Evolutionary conservation across 169 alveolate genomes (phyloP).

Genomic region (Perkinsus chesapeaki): DNA sequence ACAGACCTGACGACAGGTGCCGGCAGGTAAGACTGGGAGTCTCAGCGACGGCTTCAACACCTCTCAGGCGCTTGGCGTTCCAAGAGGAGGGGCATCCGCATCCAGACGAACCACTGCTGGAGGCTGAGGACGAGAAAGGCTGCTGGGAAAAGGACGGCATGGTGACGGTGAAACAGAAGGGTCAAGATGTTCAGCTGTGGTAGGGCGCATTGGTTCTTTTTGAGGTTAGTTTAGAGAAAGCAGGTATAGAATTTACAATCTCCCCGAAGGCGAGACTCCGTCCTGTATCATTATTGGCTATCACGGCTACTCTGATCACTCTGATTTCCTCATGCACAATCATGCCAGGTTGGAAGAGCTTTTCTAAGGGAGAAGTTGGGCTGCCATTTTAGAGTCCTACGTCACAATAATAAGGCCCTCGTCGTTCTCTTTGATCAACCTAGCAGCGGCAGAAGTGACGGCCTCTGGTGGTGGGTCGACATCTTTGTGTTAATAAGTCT

Average conservation of each 20-base stretch:
- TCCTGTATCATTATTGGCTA: not conserved
- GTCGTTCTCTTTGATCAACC: not conserved
- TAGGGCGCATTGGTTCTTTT: not conserved
- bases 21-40: not conserved
- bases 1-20: not conserved
- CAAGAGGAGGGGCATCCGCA: not conserved
- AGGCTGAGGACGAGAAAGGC: not conserved
- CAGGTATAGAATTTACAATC: not conserved
- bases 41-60: not conserved
- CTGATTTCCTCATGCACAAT: not conserved
- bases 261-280: not conserved
- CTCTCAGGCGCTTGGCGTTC: not conserved
- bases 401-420: not conserved
- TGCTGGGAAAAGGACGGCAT: not conserved
- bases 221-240: not conserved
- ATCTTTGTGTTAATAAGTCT: not conserved
- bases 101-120: not conserved
- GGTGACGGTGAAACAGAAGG: not conserved
- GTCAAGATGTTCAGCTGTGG: not conserved
- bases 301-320: not conserved
- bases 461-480: not conserved
- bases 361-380: not conserved
- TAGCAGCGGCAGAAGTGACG: not conserved
- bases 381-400: not conserved
- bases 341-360: not conserved